These are phyloP conservation scores for Medicago lupulina DNA, from an alignment of 306 rosid genomes.

Conservation along the genomic window DNA sequence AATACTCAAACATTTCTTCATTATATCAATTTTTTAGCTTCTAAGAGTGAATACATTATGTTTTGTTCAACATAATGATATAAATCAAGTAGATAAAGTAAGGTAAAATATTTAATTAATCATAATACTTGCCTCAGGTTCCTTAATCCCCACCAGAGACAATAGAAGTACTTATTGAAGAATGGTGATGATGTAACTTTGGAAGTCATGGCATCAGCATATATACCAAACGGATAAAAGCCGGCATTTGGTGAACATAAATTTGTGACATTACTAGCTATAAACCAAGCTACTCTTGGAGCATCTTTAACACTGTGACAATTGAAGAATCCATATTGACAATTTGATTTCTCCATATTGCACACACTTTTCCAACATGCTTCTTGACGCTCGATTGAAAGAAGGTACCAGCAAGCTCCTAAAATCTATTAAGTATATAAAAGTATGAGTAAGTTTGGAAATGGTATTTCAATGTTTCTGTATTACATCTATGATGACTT, in stretches of 20 bases:
- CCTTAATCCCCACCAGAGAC: slow-evolving; percentile 66
- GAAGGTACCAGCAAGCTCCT: slow-evolving; percentile 97
- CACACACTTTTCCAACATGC: slow-evolving; percentile 90
- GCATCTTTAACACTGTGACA: slow-evolving; percentile 55
- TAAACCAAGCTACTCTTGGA: slow-evolving; percentile 65
- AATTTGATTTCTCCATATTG: slow-evolving; percentile 46
- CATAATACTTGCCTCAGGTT: slow-evolving; percentile 70
- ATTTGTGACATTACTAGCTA: slow-evolving; percentile 61
- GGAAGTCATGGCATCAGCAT: slow-evolving; percentile 72
- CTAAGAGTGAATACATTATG: not conserved
- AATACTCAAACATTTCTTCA: not conserved
- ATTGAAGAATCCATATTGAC: slow-evolving; percentile 65
- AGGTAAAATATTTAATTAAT: not conserved
- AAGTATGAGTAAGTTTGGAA: not conserved
- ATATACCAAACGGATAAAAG: slow-evolving; percentile 75
- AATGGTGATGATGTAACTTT: slow-evolving; percentile 73
- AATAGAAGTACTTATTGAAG: slow-evolving; percentile 77
- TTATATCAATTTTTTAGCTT: too few species aligned
- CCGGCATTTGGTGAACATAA: slow-evolving; percentile 59
- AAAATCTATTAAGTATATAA: slow-evolving; percentile 59
- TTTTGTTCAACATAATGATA: not conserved
- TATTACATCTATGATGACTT: not conserved
- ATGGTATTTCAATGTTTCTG: not conserved
- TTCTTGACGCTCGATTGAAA: slow-evolving; percentile 84
- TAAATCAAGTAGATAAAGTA: not conserved